Percentiles rank a stretch among this genome's conserved stretches.
These are phyloP conservation scores for Mimosa pudica DNA, from an alignment of 306 rosid species.

Conservation along the genomic window DNA sequence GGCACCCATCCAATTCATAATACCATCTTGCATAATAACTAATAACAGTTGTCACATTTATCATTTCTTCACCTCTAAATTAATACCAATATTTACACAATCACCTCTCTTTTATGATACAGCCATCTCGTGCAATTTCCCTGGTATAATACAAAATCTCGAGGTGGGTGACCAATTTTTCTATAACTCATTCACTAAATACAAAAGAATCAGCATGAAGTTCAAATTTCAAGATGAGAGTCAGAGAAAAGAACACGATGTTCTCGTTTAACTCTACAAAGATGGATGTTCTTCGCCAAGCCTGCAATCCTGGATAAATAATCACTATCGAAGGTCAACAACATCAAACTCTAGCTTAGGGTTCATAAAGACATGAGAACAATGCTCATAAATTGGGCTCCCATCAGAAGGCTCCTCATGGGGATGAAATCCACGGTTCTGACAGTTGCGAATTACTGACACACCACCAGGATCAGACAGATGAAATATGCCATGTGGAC, in stretches of 20 bases:
- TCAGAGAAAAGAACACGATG: conserved; percentile 24
- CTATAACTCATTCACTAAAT: conserved; percentile 29
- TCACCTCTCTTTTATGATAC: conserved; percentile 7
- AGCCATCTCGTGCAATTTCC: conserved; percentile 9
- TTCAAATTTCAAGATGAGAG: conserved; percentile 35
- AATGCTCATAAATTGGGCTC: conserved; percentile 85
- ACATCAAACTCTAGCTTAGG: conserved; percentile 68
- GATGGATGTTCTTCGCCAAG: conserved; percentile 10
- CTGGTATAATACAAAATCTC: conserved; percentile 41
- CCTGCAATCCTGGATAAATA: conserved; percentile 23
- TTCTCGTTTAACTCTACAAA: conserved; percentile 21
- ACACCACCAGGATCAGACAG: conserved; percentile 93
- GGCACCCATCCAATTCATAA: not conserved
- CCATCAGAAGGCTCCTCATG: conserved; percentile 95
- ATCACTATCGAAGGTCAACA: conserved; percentile 71
- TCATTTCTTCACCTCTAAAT: conserved; percentile 32
- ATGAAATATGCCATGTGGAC: conserved; percentile 98
- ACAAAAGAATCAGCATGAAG: conserved; percentile 36
- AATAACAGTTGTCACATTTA: conserved; percentile 8
- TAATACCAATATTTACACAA: conserved; percentile 28
- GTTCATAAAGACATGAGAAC: conserved; percentile 95
- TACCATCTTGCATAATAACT: not conserved
- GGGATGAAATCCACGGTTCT: conserved; percentile 97
- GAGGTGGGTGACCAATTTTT: not conserved
- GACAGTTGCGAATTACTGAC: conserved; percentile 85